Evolutionary conservation across 805 yeast genomes (phyloP), one percentile per base, ranked within the genome.

Genomic region (Nakazawaea wyomingensis): DNA sequence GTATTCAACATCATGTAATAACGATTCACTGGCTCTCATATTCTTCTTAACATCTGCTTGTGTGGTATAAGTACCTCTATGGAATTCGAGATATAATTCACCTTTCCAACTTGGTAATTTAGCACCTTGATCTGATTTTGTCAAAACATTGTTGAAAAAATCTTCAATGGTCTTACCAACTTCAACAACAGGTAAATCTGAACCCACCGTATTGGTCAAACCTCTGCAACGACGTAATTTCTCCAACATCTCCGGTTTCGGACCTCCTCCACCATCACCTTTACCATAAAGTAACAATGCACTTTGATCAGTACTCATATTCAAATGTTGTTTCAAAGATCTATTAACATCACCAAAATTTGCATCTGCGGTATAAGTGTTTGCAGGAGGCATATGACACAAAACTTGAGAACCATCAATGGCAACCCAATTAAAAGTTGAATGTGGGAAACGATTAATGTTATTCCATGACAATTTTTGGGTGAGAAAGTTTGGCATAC

Each of bases 201-300:
- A 65, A 3, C 91, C 95, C 11, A 82, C 82, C 4, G 82, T 82
- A 55, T 91, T 85, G 17, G 89, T 75, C 47, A 90, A 61, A 13
- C 97, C 97, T 56, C 98, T 76, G 59, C 91, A 82, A 53, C 98
- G 80, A 57, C 98, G 79, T 56, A 91, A 71, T 59, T 88, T 90
- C 58, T 93, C 98, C 49, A 91, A 55, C 96, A 89, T 90, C 56
- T 86, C 96, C 31, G 85, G 85, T 4, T 87, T 82, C 36, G 99
- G 98, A 6, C 99, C 99, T 50, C 99, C 99, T 48, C 99, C 99
- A 54, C 99, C 99, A 60, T 91, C 99, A 55, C 99, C 99, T 54
- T 85, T 82, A 31, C 99, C 99, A 54, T 77, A 93, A 34, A 89
- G 68, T 56, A 93, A 66, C 53, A 91, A 68, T 0, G 96, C 91